phyloP scores from a whole-genome alignment of 2,329 filamentous ascomycete genomes.

The Aureobasidium mangrovei region DNA sequence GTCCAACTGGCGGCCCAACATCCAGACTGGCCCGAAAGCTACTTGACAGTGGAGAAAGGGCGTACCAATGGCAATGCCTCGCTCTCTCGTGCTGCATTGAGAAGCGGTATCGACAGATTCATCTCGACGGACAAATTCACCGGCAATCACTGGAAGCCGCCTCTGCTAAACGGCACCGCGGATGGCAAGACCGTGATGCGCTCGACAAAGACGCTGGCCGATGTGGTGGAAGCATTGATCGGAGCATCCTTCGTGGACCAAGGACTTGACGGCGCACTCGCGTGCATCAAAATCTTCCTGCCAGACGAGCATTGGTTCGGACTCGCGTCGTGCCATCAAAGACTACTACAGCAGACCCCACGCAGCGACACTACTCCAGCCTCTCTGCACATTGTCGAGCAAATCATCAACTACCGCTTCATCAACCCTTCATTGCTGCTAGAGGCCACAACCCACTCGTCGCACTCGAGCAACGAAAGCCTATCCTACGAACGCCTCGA shows the following conservation, averaged over 20 bases:
- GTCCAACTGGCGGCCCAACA: constrained; percentile 55
- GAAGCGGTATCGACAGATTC: constrained; percentile 59
- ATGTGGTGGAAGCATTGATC: constrained; percentile 78
- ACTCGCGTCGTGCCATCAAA: neutral
- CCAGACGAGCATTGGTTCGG: constrained; percentile 37
- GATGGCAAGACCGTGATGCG: constrained; percentile 34
- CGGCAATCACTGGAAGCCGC: constrained; percentile 61
- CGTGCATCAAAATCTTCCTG: constrained; percentile 59
- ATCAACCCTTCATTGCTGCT: constrained; percentile 57
- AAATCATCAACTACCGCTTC: constrained; percentile 64
- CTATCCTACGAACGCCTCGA: constrained; percentile 67
- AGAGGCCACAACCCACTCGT: constrained; percentile 75
- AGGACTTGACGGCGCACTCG: constrained; percentile 53
- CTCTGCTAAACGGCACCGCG: constrained; percentile 40
- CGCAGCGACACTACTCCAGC: neutral
- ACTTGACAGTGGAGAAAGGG: constrained; percentile 60
- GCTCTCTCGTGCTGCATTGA: constrained; percentile 56
- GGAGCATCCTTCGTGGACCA: constrained; percentile 66
- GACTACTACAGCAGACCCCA: neutral
- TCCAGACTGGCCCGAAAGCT: constrained; percentile 65
- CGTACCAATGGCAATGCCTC: constrained; percentile 54
- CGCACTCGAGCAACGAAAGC: constrained; percentile 41
- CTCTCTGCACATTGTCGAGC: constrained; percentile 40
- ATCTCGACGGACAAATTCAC: constrained; percentile 63
- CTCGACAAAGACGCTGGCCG: constrained; percentile 73